A percentile compares a stretch with the other conserved stretches of the same genome.
Conservation (phyloP, 148 eudicot genomes). For the Vaccinium corymbosum region DNA sequence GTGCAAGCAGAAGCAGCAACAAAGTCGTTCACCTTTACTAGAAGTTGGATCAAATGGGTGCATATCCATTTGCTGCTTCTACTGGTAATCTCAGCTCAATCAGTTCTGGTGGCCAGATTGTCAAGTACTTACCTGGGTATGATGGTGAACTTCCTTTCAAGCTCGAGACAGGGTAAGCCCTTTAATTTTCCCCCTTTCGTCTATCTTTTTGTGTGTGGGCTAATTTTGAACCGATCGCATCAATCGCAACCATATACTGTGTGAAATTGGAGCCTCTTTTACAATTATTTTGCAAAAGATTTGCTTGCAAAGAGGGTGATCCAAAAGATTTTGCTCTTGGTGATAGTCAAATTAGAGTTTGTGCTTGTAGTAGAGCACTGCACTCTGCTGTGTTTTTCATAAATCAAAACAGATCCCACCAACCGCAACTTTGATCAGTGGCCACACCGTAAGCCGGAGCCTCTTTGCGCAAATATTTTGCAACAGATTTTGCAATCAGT, state of each 20-base stretch:
- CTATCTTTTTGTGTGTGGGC: not conserved
- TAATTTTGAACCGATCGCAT: not conserved
- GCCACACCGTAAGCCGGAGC: not conserved
- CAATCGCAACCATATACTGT: too few species aligned
- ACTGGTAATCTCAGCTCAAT: conserved; percentile 2
- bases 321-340: not conserved
- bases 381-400: not conserved
- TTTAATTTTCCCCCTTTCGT: not conserved
- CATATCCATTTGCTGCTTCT: conserved; percentile 9
- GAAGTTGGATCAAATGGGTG: conserved; percentile 10
- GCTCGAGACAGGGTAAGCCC: conserved; percentile 34
- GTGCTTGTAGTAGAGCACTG: not conserved
- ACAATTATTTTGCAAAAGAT: not conserved
- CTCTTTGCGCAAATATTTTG: not conserved
- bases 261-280: not conserved
- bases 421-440: not conserved
- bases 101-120: conserved; percentile 18
- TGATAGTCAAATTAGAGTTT: not conserved
- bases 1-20: conserved; percentile 9
- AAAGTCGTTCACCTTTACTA: not conserved
- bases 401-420: not conserved
- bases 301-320: not conserved
- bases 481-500: not conserved
- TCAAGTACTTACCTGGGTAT: conserved; percentile 33
- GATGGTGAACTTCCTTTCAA: conserved; percentile 39